Evolutionary conservation across 257 asterid species (phyloP), one percentile per base, ranked within the genome.

Genomic region (Lithospermum erythrorhizon): DNA sequence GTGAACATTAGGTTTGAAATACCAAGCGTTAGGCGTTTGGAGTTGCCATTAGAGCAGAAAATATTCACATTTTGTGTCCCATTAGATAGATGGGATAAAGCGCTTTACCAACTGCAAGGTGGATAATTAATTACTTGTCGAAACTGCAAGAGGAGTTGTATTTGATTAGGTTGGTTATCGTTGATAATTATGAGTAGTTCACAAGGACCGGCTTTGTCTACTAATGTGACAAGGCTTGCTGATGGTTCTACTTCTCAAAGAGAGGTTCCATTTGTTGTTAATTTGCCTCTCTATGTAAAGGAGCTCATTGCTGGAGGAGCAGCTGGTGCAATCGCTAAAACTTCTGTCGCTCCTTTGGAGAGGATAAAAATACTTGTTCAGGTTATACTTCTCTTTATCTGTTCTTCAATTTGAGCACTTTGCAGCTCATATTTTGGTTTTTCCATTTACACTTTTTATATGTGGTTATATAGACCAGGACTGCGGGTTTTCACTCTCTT

Each of bases 251-350:
- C 95, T 22, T 68, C 74, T 19, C 83, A 22, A 63, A 61, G 69
- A 64, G 86, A 81, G 57, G 76, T 75, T 61, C 76, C 75, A 19
- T 82, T 66, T 68, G 47, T 93, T 15, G 96, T 89, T 71, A 53
- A 60, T 41, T 75, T 93, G 70, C 99, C 99, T 13, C 69, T 83
- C 14, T 93, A 82, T 74, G 97, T 82, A 23, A 93, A 84, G 81
- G 99, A 93, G 80, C 72, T 93, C 70, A 93, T 93, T 72, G 96
- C 99, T 65, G 99, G 99, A 20, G 99, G 97, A 45, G 79, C 95
- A 19, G 97, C 99, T 49, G 99, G 99, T n/a, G n/a, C n/a, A n/a
- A n/a, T n/a, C n/a, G n/a, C n/a, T n/a, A n/a, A n/a, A n/a, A n/a
- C n/a, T n/a, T n/a, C n/a, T n/a, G n/a, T n/a, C n/a, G n/a, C n/a